Base-by-base conservation (phyloP, 257 asterid species). In the Solanum neorickii region DNA sequence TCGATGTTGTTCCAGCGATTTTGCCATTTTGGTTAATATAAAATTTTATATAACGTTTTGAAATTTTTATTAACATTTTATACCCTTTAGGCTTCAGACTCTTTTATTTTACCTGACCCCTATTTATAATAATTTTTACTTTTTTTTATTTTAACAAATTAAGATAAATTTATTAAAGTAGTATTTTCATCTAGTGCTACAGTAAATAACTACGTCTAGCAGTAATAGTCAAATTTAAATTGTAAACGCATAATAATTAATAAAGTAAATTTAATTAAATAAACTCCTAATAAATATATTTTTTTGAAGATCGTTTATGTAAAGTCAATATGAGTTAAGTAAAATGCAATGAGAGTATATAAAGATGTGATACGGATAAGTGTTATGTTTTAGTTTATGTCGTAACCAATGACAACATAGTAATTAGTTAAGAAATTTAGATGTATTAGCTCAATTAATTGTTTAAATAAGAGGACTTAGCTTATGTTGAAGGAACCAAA, bases 381-480 rank as follows among this genome's bases (percentile, higher is more conserved):
- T 7, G 33, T 68, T 68, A 68, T 68, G 75, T 3, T 69, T 33
- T 69, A 69, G 41, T 69, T 68, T 69, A 69, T 69, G 42, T 27
- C 84, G 15, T 29, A 78, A 78, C 59, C 66, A 29, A 15, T 78
- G 66, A 78, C 42, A 20, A 74, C 66, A 46, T 78, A 33, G 80
- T 72, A 72, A 0, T 72, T 18, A 35, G 16, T 15, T 44, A 77
- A 44, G 65, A 77, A 76, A 23, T 23, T 75, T 2, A n/a, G 23
- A 44, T 76, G 23, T 42, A 41, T 42, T 76, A 42, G 21, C 47
- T n/a, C 37, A 14, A n/a, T 41, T 12, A n/a, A 42, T 75, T 49
- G 29, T 80, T 80, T 80, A 80, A 46, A 47, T 80, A 27, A 80
- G 68, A 29, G 42, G 66, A 46, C 68, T 80, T 80, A 29, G 46